Percentiles rank a stretch among this genome's conserved stretches.
phyloP scores from a whole-genome alignment of 2,329 filamentous ascomycete species.

The Cladosporium cucumerinum region DNA sequence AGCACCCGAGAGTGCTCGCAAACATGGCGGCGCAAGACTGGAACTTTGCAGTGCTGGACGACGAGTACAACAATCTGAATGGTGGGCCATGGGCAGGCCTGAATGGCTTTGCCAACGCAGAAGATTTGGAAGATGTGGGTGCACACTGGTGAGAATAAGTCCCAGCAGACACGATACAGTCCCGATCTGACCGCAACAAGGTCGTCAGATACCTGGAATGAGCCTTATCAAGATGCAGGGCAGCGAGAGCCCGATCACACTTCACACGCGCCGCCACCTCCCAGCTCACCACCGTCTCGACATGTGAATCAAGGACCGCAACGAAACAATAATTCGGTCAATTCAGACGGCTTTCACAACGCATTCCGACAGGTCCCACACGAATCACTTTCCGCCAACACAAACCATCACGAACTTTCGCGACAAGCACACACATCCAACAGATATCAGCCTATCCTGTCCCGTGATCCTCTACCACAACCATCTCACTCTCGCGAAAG shows the following conservation, averaged over 20 bases:
- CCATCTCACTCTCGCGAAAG: not conserved
- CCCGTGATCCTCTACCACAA: not conserved
- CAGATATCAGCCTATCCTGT: not conserved
- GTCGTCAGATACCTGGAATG: slow-evolving; percentile 13
- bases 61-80: not conserved
- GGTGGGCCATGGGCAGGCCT: slow-evolving; percentile 1
- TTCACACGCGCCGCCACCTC: not conserved
- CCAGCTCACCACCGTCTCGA: not conserved
- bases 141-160: slow-evolving; percentile 5
- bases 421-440: not conserved
- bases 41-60: slow-evolving; percentile 6
- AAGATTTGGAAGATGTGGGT: not conserved
- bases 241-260: not conserved
- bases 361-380: not conserved
- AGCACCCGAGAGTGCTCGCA: not conserved
- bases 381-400: not conserved
- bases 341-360: not conserved
- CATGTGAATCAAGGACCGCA: not conserved
- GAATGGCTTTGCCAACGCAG: not conserved
- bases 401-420: not conserved
- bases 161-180: not conserved
- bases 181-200: slow-evolving; percentile 1
- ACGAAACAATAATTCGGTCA: not conserved
- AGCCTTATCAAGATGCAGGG: not conserved
- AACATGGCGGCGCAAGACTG: slow-evolving; percentile 9